Evolutionary conservation across 805 yeast genomes (phyloP).

Genomic region (Komagataella pseudopastoris): DNA sequence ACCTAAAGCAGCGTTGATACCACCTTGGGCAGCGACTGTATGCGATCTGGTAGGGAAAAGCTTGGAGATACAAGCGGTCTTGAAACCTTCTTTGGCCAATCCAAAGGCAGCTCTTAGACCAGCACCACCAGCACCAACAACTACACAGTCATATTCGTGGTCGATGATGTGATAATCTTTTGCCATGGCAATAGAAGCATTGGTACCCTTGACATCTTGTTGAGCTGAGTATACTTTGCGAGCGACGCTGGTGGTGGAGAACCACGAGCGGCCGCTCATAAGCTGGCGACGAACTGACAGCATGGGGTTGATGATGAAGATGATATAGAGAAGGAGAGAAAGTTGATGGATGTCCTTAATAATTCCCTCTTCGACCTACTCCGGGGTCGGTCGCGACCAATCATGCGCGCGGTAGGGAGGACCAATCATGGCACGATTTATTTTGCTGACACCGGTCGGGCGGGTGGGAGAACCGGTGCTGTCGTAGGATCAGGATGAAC

Average conservation of each 20-base stretch:
- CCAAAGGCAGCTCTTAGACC: constrained; percentile 98
- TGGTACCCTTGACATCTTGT: constrained; percentile 31
- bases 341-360: neutral
- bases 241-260: constrained; percentile 13
- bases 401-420: neutral
- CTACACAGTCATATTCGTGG: constrained; percentile 96
- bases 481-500: too few relatives aligned
- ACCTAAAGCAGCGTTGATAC: constrained; percentile 97
- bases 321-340: neutral
- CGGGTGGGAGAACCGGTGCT: neutral
- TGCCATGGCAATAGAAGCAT: constrained; percentile 39
- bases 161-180: constrained; percentile 84
- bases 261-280: constrained; percentile 9
- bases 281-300: constrained; percentile 11
- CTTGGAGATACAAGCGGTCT: constrained; percentile 95
- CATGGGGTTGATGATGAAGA: constrained; percentile 5
- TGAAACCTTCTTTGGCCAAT: constrained; percentile 90
- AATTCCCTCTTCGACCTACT: neutral
- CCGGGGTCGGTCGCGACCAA: neutral
- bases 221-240: constrained; percentile 21
- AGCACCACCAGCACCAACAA: constrained; percentile 99
- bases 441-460: neutral
- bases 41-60: constrained; percentile 97
- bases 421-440: neutral
- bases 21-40: constrained; percentile 99